These are phyloP conservation scores for Trichoderma cornu-damae DNA, from an alignment of 2,329 filamentous ascomycete genomes.

Conservation along the genomic window DNA sequence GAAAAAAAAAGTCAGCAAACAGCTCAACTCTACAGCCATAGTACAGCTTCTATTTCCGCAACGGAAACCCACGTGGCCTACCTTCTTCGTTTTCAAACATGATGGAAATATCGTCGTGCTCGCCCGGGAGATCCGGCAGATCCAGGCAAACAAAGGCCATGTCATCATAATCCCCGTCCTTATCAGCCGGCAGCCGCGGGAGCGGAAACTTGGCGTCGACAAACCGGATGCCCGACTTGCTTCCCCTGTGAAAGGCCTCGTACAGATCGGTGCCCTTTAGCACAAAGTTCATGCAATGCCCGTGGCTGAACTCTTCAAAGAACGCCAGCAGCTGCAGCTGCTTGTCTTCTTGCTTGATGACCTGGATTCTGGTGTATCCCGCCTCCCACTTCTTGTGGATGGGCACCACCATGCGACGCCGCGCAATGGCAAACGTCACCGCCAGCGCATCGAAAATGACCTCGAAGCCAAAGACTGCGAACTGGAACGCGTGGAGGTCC, in stretches of 20 bases:
- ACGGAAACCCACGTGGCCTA: conserved; percentile 41
- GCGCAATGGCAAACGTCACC: conserved; percentile 71
- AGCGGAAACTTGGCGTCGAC: conserved; percentile 89
- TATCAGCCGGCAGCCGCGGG: conserved; percentile 55
- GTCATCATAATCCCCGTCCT: conserved; percentile 50
- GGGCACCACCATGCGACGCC: conserved; percentile 81
- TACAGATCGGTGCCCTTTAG: conserved; percentile 80
- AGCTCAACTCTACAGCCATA: not conserved
- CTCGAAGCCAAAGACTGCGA: conserved; percentile 71
- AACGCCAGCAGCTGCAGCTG: conserved; percentile 76
- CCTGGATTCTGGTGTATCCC: conserved; percentile 69
- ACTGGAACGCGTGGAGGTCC: conserved; percentile 74
- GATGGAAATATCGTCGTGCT: conserved; percentile 87
- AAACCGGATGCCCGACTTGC: conserved; percentile 69
- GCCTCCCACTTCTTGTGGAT: conserved; percentile 96
- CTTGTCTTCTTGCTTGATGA: conserved; percentile 66
- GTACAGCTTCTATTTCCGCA: not conserved
- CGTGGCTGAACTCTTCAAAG: conserved; percentile 82
- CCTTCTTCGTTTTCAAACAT: conserved; percentile 74
- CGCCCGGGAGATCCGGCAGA: conserved; percentile 80
- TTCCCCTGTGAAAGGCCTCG: conserved; percentile 59
- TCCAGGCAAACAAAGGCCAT: conserved; percentile 79
- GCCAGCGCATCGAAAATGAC: conserved; percentile 72
- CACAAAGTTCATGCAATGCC: conserved; percentile 82
- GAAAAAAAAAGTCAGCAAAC: not conserved